Conservation (phyloP, 2,329 filamentous ascomycete genomes). For the Pseudogymnoascus sp. region DNA sequence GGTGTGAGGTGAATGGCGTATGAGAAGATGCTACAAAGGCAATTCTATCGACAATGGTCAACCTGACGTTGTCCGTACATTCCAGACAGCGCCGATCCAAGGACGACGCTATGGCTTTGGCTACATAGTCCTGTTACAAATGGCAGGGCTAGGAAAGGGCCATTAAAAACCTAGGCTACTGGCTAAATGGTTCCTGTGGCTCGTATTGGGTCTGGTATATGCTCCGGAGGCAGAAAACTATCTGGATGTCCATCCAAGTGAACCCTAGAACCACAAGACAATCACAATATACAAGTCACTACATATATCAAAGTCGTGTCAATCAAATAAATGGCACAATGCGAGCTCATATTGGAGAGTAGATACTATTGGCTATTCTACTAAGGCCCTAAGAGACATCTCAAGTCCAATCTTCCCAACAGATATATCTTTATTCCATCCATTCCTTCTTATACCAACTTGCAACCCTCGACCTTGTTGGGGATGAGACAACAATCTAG, state of each 20-base stretch:
- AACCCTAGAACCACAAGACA: background rate
- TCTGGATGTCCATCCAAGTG: background rate
- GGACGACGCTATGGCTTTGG: background rate
- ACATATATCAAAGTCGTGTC: background rate
- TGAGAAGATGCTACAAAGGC: background rate
- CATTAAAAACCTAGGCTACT: background rate
- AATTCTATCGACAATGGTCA: background rate
- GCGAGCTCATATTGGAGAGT: background rate
- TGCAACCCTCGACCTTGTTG: background rate
- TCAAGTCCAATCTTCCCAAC: background rate
- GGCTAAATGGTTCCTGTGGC: background rate
- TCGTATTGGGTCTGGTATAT: background rate
- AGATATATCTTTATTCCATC: background rate
- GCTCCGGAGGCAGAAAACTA: background rate
- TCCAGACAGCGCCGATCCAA: background rate
- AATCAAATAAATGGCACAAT: background rate
- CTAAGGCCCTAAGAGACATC: background rate
- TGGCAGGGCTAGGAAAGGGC: background rate
- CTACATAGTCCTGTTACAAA: background rate
- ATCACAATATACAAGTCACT: background rate
- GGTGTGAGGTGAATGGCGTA: constrained; percentile 30
- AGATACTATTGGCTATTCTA: background rate
- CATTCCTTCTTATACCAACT: background rate
- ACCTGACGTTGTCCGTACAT: background rate
- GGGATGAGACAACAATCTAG: background rate